These are phyloP conservation scores for Kregervanrija pseudodelftensis DNA, from an alignment of 805 yeast species.

Conservation along the genomic window DNA sequence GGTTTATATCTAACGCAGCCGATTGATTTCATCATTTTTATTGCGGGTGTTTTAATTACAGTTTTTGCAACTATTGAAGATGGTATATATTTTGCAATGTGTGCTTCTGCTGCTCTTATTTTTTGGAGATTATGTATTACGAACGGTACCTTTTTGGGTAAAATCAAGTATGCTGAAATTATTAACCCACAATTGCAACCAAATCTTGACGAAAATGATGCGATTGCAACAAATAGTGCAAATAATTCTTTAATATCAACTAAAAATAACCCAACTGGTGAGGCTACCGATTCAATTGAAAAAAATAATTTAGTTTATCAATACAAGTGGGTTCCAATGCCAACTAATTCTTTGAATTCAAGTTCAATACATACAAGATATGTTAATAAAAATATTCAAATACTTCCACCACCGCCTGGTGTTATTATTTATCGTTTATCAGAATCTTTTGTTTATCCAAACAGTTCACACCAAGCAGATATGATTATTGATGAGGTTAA, in stretches of 20 bases:
- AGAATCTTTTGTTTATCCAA: slow-evolving; percentile 78
- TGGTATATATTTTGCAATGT: slow-evolving; percentile 87
- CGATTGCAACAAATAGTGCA: not conserved
- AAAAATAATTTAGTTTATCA: slow-evolving; percentile 8
- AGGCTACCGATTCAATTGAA: not conserved
- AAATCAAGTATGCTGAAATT: slow-evolving; percentile 66
- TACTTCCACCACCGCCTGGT: slow-evolving; percentile 84
- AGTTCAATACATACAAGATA: slow-evolving; percentile 25
- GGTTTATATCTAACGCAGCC: slow-evolving; percentile 70
- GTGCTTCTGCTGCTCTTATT: slow-evolving; percentile 71
- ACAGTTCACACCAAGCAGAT: slow-evolving; percentile 69
- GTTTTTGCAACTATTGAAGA: slow-evolving; percentile 75
- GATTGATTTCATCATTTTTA: slow-evolving; percentile 63
- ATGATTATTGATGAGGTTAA: slow-evolving; percentile 60
- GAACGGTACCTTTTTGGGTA: slow-evolving; percentile 75
- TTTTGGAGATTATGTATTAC: slow-evolving; percentile 76
- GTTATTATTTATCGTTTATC: slow-evolving; percentile 77
- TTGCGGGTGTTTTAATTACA: slow-evolving; percentile 66
- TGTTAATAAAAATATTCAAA: slow-evolving; percentile 48
- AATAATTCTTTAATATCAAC: too few species aligned
- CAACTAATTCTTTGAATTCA: slow-evolving; percentile 23
- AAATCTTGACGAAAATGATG: not conserved
- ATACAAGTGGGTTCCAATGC: slow-evolving; percentile 61
- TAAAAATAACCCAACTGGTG: too few species aligned
- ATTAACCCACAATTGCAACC: slow-evolving; percentile 45